Base-by-base conservation (phyloP, 768 basidiomycete species). In the Kwoniella mangroviensis region DNA sequence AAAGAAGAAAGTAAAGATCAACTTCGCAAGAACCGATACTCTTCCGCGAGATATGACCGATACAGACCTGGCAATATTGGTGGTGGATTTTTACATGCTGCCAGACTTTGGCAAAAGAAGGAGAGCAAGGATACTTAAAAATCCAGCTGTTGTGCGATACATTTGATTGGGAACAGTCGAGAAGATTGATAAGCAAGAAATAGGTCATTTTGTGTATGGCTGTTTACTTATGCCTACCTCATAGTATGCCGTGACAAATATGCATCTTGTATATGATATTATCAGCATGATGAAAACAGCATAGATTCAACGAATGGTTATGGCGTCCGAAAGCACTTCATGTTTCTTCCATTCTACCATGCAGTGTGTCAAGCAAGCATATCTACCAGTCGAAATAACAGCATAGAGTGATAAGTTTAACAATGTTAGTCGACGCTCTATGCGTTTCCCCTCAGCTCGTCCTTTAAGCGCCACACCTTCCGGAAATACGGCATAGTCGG, bases 31-130 rank as follows among this genome's bases (percentile, higher is more conserved):
- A 43, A 24, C 3, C 15, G 67, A 52, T 68, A 54, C 59, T 22
- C 24, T 42, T 22, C 60, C 22, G 13, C n/a, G 11, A 24, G 4
- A 17, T 21, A 57, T 7, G 34, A 68, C 13, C 42, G 17, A 19
- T 28, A 41, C 28, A 45, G 59, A 21, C 43, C 41, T 52, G 17
- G 52, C n/a, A 68, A 55, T 15, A 22, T n/a, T 22, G 67, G 58
- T 24, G 67, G 59, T 9, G 28, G 28, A 17, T 34, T 43, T 15
- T 34, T 61, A 59, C 67, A 68, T 41, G 67, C 67, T 43, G 67
- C 67, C 13, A 68, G 49, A 51, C 42, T 68, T 11, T 68, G 67
- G 67, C 59, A 68, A 34, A 51, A 43, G 5, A 62, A 61, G 34
- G 45, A 54, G 22, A 49, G 45, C 2, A 49, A 4, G 45, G 45